Conservation (phyloP, 2,329 filamentous ascomycete species). For the Rugonectria rugulosa region DNA sequence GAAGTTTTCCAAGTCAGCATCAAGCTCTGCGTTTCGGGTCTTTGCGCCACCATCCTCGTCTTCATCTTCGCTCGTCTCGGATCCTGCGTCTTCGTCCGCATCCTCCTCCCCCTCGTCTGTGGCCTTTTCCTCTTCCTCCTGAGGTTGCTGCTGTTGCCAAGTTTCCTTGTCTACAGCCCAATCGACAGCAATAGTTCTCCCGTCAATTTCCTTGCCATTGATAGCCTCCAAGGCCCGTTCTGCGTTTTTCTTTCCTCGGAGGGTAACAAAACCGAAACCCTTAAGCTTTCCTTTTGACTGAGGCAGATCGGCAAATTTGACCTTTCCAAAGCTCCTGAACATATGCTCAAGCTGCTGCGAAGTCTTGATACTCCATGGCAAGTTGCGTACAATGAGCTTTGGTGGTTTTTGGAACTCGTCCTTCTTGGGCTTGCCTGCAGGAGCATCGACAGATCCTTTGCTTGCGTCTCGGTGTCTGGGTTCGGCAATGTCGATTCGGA, state of each 20-base stretch:
- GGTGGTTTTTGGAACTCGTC: slow-evolving; percentile 68
- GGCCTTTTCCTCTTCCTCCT: slow-evolving; percentile 44
- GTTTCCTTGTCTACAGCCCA: slow-evolving; percentile 94
- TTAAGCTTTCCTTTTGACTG: slow-evolving; percentile 78
- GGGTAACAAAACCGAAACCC: slow-evolving; percentile 92
- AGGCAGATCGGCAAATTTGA: slow-evolving; percentile 87
- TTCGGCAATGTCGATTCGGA: slow-evolving; percentile 89
- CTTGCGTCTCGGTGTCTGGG: slow-evolving; percentile 74
- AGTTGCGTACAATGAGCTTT: slow-evolving; percentile 87
- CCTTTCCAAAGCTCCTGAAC: slow-evolving; percentile 89
- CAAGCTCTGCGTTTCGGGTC: slow-evolving; percentile 51
- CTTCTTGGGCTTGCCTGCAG: slow-evolving; percentile 62
- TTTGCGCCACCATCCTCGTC: slow-evolving; percentile 42
- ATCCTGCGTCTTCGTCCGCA: slow-evolving; percentile 48
- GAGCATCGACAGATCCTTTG: slow-evolving; percentile 49
- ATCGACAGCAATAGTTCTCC: slow-evolving; percentile 88
- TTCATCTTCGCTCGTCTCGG: slow-evolving; percentile 43
- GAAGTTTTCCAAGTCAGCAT: slow-evolving; percentile 61
- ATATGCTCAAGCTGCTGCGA: slow-evolving; percentile 79
- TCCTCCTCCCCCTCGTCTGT: slow-evolving; percentile 46
- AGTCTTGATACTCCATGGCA: slow-evolving; percentile 95
- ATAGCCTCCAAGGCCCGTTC: slow-evolving; percentile 84
- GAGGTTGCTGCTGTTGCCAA: slow-evolving; percentile 73
- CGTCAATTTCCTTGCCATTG: slow-evolving; percentile 91
- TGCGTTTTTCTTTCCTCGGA: slow-evolving; percentile 88